Base-by-base conservation (phyloP, 2,329 filamentous ascomycete species). In the Neurospora crassa region DNA sequence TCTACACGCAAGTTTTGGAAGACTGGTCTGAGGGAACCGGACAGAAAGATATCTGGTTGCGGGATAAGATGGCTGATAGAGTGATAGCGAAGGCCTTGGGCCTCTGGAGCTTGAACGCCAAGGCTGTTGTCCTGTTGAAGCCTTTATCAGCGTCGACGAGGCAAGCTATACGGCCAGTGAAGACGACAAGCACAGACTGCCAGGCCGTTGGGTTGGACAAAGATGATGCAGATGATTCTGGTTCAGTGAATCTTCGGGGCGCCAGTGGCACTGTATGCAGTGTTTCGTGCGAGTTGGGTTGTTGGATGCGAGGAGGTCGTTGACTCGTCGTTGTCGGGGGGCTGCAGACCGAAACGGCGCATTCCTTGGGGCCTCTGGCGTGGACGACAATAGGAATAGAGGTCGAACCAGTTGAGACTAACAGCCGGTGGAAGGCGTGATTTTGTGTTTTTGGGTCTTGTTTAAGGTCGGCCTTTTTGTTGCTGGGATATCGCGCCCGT, bases 181-280 rank as follows among this genome's bases (percentile, higher is more conserved):
- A 63, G 24, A 63, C 53, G 16, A 63, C 29, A 63, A 34, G 80
- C 76, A 78, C 63, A 71, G 16, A 63, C 53, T 29, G 29, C 73
- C 73, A 78, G 77, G 81, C 78, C 76, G 77, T 79, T 73, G 74
- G 75, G 84, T 86, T 78, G 80, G 82, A 86, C 84, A 82, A 63
- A 82, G 83, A 83, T 83, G 82, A 81, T 83, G 83, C 82, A 83
- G 81, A 84, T 84, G 81, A 83, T 83, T 85, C 83, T 83, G 77
- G 80, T 78, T 82, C 78, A 82, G 81, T 80, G 81, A 79, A 81
- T 79, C 80, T 81, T 81, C 80, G 79, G 79, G 72, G 78, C 78
- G 79, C 78, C 78, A 80, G 84, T 85, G 78, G 81, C 82, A 86
- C 84, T 78, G 79, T 82, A 84, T 84, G 81, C 81, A 81, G 82